Conservation (phyloP, 192 early-diverging fungal species). For the Gaertneriomyces sp. region DNA sequence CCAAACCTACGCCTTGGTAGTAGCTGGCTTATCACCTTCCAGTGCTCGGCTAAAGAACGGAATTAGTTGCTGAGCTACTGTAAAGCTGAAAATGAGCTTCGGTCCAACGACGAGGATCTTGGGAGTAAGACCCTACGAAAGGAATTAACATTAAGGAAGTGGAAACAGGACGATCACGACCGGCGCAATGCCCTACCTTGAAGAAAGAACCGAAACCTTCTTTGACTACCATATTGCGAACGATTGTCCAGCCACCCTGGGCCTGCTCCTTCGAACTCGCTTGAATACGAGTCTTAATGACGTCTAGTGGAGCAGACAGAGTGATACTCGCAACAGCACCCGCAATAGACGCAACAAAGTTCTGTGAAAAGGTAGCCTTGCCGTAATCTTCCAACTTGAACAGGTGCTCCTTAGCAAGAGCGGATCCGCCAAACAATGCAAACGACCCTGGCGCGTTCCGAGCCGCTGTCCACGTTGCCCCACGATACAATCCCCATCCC, state of each 20-base stretch:
- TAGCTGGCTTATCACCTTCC: constrained; percentile 12
- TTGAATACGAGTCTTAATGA: constrained; percentile 99
- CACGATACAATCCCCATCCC: constrained; percentile 91
- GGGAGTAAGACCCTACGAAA: constrained; percentile 46
- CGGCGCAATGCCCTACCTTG: constrained; percentile 60
- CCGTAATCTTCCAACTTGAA: constrained; percentile 87
- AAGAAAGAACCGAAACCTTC: constrained; percentile 93
- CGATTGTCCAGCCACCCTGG: constrained; percentile 81
- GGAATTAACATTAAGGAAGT: neutral
- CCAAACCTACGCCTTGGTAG: constrained; percentile 7
- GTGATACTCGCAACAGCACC: constrained; percentile 92
- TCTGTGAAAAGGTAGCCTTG: constrained; percentile 98
- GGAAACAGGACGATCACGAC: neutral
- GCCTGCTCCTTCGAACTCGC: constrained; percentile 82
- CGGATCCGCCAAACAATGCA: constrained; percentile 87
- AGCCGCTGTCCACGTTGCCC: constrained; percentile 93
- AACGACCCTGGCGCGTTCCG: constrained; percentile 98
- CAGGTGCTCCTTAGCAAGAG: constrained; percentile 88
- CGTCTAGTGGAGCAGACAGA: constrained; percentile 93
- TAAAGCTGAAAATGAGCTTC: constrained; percentile 97
- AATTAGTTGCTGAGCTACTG: constrained; percentile 92
- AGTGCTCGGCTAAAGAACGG: constrained; percentile 55
- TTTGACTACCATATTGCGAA: constrained; percentile 83
- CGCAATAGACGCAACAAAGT: constrained; percentile 93
- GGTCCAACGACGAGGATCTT: constrained; percentile 74